Evolutionary conservation across 345 rosid species (phyloP).

Genomic region (Geranium brycei): DNA sequence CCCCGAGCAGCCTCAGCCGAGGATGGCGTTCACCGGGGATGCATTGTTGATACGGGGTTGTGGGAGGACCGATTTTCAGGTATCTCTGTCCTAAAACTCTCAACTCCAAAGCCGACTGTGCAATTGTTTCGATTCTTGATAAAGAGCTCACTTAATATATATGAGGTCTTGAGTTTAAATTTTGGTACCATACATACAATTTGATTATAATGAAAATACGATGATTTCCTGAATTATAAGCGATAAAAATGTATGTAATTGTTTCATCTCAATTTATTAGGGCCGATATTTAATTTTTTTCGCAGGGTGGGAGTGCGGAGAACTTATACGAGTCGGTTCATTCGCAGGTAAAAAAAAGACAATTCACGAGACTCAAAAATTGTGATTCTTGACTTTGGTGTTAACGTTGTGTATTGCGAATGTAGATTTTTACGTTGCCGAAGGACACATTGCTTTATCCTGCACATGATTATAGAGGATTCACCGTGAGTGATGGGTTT

Average conservation of each 20-base stretch:
- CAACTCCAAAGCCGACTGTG: too few relatives aligned
- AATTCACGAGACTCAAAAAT: too few relatives aligned
- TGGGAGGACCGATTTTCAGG: slow-evolving; percentile 99
- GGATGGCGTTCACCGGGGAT: slow-evolving; percentile 95
- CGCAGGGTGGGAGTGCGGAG: slow-evolving; percentile 77
- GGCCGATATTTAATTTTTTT: background rate
- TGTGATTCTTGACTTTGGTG: background rate
- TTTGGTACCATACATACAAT: too few relatives aligned
- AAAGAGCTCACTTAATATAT: too few relatives aligned
- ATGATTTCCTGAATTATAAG: too few relatives aligned
- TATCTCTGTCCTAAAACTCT: slow-evolving; percentile 6
- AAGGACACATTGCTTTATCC: slow-evolving; percentile 80
- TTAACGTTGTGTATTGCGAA: slow-evolving; percentile 6
- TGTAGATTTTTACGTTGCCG: slow-evolving; percentile 76
- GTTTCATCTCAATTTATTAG: too few relatives aligned
- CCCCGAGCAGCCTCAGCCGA: slow-evolving; percentile 65
- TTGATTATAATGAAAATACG: too few relatives aligned
- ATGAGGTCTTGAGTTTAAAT: too few relatives aligned
- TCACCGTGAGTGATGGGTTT: slow-evolving; percentile 35
- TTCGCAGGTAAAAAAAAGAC: slow-evolving; percentile 55
- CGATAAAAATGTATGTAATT: too few relatives aligned
- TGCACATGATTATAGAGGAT: slow-evolving; percentile 91
- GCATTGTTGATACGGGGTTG: slow-evolving; percentile 82
- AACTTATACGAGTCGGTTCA: slow-evolving; percentile 82
- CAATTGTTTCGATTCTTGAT: too few relatives aligned